Evolutionary conservation across 257 asterid species (phyloP).

Genomic region (Solanum corneliomulleri): DNA sequence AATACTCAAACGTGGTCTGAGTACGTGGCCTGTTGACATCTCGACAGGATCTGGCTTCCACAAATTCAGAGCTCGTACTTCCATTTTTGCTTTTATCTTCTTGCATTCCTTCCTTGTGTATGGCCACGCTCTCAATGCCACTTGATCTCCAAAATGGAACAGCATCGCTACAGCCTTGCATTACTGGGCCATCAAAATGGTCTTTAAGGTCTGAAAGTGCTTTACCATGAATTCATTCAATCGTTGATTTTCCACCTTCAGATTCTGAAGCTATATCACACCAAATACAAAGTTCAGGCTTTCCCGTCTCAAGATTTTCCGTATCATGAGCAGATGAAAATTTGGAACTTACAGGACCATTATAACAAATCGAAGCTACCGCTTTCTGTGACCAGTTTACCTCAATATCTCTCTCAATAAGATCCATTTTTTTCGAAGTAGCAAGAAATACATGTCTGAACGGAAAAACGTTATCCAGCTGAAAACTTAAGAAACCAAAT

Average conservation of each 20-base stretch:
- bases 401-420: not conserved
- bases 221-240: conserved; percentile 33
- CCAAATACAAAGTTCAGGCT: not conserved
- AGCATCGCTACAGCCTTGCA: not conserved
- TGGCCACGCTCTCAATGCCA: not conserved
- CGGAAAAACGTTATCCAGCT: not conserved
- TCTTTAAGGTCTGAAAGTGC: not conserved
- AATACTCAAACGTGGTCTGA: not conserved
- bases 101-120: not conserved
- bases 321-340: not conserved
- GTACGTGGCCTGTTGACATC: not conserved
- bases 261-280: conserved; percentile 35
- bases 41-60: not conserved
- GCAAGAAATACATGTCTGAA: not conserved
- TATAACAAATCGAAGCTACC: not conserved
- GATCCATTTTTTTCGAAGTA: not conserved
- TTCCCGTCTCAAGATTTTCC: not conserved
- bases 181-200: not conserved
- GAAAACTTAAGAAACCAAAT: not conserved
- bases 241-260: conserved; percentile 28
- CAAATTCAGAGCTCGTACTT: not conserved
- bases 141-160: not conserved
- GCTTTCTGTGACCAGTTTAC: not conserved
- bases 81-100: not conserved
- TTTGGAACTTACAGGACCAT: not conserved